Conservation (phyloP, 257 asterid genomes). For the Ocimum tenuiflorum region DNA sequence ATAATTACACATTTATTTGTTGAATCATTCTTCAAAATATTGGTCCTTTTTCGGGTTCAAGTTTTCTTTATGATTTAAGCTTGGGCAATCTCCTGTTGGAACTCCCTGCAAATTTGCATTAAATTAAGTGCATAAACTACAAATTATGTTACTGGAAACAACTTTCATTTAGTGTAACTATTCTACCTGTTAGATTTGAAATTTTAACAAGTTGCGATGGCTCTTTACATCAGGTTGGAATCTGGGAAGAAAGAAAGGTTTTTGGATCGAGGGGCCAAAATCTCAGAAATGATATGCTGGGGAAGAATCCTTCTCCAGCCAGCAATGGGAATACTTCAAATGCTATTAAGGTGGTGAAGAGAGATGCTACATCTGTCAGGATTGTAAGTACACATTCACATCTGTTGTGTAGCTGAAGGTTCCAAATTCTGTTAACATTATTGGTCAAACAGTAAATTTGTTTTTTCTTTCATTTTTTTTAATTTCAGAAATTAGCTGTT, state of each 20-base stretch:
- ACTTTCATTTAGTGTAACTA: no score
- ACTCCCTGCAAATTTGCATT: no score
- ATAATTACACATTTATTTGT: no score
- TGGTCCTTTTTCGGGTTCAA: no score
- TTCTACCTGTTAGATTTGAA: no score
- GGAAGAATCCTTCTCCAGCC: slow-evolving; percentile 45
- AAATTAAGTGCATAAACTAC: no score
- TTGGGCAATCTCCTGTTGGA: no score
- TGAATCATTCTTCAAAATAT: no score
- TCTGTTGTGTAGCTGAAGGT: neutral
- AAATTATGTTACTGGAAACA: no score
- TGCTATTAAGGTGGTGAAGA: slow-evolving; percentile 75
- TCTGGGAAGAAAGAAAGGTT: slow-evolving; percentile 95
- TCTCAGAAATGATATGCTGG: slow-evolving; percentile 69
- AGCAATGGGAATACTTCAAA: slow-evolving; percentile 45
- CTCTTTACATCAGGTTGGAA: slow-evolving; percentile 51
- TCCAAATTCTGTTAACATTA: neutral
- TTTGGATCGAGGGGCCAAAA: slow-evolving; percentile 91
- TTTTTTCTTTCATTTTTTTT: slow-evolving; percentile 14
- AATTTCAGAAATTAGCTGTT: slow-evolving; percentile 73
- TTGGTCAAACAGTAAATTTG: slow-evolving; percentile 1
- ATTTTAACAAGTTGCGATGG: no score
- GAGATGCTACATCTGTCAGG: slow-evolving; percentile 72
- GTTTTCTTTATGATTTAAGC: no score
- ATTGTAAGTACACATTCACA: slow-evolving; percentile 46